Conservation (phyloP, 73 alveolate genomes). For the Uronychia setigera region DNA sequence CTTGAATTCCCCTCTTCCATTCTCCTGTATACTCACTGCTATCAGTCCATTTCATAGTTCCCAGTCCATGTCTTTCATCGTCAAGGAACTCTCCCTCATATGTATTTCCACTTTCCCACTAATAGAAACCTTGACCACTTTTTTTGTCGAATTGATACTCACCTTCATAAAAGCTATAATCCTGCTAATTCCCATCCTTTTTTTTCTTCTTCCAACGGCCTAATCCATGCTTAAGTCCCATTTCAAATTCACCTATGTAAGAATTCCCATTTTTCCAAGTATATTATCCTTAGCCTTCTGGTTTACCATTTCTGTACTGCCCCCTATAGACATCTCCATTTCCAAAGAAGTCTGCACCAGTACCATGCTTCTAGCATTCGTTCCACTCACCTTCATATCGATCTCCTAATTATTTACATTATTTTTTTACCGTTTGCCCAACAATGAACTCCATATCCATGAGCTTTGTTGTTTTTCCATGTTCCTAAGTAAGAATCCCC, state of each 20-base stretch:
- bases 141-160: slow-evolving; percentile 10
- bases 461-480: slow-evolving; percentile 39
- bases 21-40: slow-evolving; percentile 43
- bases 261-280: slow-evolving; percentile 67
- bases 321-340: slow-evolving; percentile 52
- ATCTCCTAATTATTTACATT: slow-evolving; percentile 30
- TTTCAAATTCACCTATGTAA: slow-evolving; percentile 18
- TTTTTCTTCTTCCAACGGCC: slow-evolving; percentile 18
- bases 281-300: slow-evolving; percentile 87
- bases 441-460: no score
- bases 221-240: slow-evolving; percentile 17
- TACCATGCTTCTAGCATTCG: slow-evolving; percentile 32
- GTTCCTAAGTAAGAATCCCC: slow-evolving; percentile 27
- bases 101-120: slow-evolving; percentile 27
- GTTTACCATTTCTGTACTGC: slow-evolving; percentile 44
- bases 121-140: slow-evolving; percentile 19
- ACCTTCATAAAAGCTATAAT: no score
- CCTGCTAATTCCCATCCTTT: slow-evolving; percentile 31
- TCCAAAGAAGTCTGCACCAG: slow-evolving; percentile 35
- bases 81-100: slow-evolving; percentile 42
- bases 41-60: slow-evolving; percentile 57
- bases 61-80: slow-evolving; percentile 52
- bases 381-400: slow-evolving; percentile 43
- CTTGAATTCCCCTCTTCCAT: slow-evolving; percentile 30
- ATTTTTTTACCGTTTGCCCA: slow-evolving; percentile 7